Percentiles rank a stretch among this genome's conserved stretches.
These are phyloP conservation scores for Diaporthe sp. DNA, from an alignment of 2,329 filamentous ascomycete species.

Conservation along the genomic window DNA sequence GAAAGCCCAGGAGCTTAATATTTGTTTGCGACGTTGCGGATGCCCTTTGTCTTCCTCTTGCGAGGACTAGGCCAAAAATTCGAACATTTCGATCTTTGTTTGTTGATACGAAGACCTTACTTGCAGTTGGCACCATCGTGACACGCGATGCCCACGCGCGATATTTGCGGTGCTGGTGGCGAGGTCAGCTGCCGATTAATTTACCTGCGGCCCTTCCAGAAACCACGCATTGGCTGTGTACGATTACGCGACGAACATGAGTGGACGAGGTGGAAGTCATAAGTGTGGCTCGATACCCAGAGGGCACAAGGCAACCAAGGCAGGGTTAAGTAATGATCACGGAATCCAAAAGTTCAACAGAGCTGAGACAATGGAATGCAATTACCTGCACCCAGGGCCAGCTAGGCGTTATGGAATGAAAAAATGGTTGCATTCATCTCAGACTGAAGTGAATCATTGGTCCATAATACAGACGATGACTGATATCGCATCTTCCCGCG, in stretches of 20 bases:
- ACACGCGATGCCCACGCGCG: not conserved
- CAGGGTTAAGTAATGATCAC: slow-evolving; percentile 15
- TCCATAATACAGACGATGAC: too few relatives aligned
- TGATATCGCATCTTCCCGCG: not conserved
- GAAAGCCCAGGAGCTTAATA: not conserved
- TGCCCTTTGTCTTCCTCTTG: not conserved
- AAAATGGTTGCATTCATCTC: not conserved
- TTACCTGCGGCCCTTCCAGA: not conserved
- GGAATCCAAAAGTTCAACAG: slow-evolving; percentile 15
- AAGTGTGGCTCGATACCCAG: slow-evolving; percentile 29
- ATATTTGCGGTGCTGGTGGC: not conserved
- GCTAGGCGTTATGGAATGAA: slow-evolving; percentile 17
- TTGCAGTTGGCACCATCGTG: not conserved
- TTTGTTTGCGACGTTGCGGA: not conserved
- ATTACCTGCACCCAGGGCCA: slow-evolving; percentile 12
- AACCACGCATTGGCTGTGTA: slow-evolving; percentile 23
- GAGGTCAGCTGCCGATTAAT: not conserved
- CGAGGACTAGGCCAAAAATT: not conserved
- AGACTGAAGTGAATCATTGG: not conserved
- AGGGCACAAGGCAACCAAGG: slow-evolving; percentile 7
- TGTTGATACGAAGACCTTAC: not conserved
- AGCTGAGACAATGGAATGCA: not conserved
- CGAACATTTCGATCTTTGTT: not conserved
- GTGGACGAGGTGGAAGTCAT: slow-evolving; percentile 27
- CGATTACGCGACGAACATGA: slow-evolving; percentile 25